Base-by-base conservation (phyloP, 2,329 filamentous ascomycete genomes). In the Microdochium nivale region DNA sequence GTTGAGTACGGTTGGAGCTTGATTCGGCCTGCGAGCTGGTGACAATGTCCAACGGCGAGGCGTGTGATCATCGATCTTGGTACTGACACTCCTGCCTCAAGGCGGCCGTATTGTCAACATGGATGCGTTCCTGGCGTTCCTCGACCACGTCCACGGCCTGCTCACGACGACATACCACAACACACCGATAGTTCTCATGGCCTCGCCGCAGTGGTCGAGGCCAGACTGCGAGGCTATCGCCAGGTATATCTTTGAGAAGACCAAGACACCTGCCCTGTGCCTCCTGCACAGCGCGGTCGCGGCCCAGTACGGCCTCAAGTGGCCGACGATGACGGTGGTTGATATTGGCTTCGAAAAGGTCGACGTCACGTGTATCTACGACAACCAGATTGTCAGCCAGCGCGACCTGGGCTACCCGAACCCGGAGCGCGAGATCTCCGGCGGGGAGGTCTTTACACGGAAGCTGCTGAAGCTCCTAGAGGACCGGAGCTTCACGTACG, bases 201-300 rank as follows among this genome's bases (percentile, higher is more conserved):
- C 87, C 8, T 88, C 95, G 59, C 91, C 94, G 3, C 86, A 85
- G 59, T 99, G 94, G 92, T 90, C 90, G 3, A 83, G 87, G 9
- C 85, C 87, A 55, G 90, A 96, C 67, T 86, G 86, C 65, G 92
- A 97, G 70, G 81, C 80, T 37, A 85, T 99, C 58, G 88, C 91
- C 14, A 89, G 94, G 56, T 99, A 96, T 74, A 83, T 97, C 57
- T 99, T 99, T 63, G 94, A 99, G 70, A 95, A 94, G 70, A 96
- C 95, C 65, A 94, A 92, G 72, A 94, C 90, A 0, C 94, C 94
- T 0, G 90, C 89, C 0, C 87, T 99, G 49, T 91, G 87, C 60
- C 78, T 97, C 56, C 86, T 99, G 73, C 88, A 97, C 69, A 87
- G 90, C 59, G 91, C 89, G 2, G 72, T 95, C 47, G 91, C 94